Evolutionary conservation across 2,329 filamentous ascomycete genomes (phyloP).

Genomic region (Tolypocladium tundrense): DNA sequence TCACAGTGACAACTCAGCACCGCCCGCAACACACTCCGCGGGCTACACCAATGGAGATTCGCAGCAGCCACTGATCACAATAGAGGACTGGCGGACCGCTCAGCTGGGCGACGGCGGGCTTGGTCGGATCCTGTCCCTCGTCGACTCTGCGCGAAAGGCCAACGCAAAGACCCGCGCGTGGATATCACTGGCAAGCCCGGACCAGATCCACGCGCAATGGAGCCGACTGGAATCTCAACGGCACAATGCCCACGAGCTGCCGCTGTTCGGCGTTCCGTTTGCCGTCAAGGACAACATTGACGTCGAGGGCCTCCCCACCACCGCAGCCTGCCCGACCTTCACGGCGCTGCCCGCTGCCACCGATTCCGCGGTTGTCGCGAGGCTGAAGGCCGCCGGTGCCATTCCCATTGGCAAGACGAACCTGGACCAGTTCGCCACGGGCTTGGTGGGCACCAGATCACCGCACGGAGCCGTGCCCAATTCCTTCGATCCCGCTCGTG

Average conservation of each 20-base stretch:
- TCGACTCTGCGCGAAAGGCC: conserved; percentile 9
- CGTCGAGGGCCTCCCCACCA: conserved; percentile 37
- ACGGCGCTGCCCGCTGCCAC: conserved; percentile 30
- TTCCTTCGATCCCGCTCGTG: conserved; percentile 28
- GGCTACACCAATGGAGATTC: not conserved
- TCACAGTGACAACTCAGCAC: too few species aligned
- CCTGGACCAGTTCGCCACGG: conserved; percentile 54
- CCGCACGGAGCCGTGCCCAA: conserved; percentile 47
- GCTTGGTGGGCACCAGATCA: conserved; percentile 49
- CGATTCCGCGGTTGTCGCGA: conserved; percentile 37
- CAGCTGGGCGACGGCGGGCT: conserved; percentile 15
- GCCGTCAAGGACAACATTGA: conserved; percentile 49
- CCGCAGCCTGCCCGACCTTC: conserved; percentile 40
- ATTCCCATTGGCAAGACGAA: conserved; percentile 49
- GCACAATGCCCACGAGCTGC: conserved; percentile 20
- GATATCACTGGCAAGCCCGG: conserved; percentile 18
- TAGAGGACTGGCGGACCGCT: conserved; percentile 15
- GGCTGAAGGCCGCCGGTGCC: conserved; percentile 40
- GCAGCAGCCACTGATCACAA: conserved; percentile 5
- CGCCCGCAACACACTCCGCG: not conserved
- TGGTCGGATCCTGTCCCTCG: conserved; percentile 13
- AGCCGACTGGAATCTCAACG: not conserved
- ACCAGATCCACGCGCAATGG: conserved; percentile 13
- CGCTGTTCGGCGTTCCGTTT: conserved; percentile 47
- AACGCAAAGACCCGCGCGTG: conserved; percentile 16